Evolutionary conservation across 2,329 filamentous ascomycete genomes (phyloP).

Genomic region (Fusarium secorum): DNA sequence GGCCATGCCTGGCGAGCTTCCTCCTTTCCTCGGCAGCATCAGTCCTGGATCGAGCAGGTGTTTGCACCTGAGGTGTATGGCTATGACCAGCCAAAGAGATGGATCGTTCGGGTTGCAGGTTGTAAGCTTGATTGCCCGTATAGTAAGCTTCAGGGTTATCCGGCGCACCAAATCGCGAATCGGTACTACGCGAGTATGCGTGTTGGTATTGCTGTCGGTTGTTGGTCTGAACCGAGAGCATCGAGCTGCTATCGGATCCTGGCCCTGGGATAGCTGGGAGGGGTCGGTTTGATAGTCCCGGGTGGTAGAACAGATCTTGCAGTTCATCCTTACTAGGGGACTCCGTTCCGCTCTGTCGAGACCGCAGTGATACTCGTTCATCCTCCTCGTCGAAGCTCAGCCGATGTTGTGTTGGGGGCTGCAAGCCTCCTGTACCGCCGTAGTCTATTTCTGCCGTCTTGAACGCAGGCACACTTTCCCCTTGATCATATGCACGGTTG

Average conservation of each 20-base stretch:
- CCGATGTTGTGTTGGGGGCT: slow-evolving; percentile 75
- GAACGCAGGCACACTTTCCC: slow-evolving; percentile 52
- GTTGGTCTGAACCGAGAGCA: slow-evolving; percentile 56
- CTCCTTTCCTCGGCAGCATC: slow-evolving; percentile 81
- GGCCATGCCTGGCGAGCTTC: slow-evolving; percentile 59
- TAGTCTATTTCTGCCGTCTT: slow-evolving; percentile 80
- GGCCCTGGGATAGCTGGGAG: slow-evolving; percentile 69
- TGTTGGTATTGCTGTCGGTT: slow-evolving; percentile 57
- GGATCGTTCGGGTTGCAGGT: slow-evolving; percentile 69
- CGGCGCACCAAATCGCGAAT: slow-evolving; percentile 52
- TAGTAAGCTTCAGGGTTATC: slow-evolving; percentile 62
- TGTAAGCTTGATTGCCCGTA: slow-evolving; percentile 47
- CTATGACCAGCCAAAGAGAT: slow-evolving; percentile 85
- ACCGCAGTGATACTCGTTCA: slow-evolving; percentile 69
- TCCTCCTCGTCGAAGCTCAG: slow-evolving; percentile 94
- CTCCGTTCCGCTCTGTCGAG: slow-evolving; percentile 67
- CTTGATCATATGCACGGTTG: slow-evolving; percentile 37
- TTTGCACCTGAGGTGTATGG: slow-evolving; percentile 77
- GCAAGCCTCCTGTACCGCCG: slow-evolving; percentile 86
- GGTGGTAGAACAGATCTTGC: slow-evolving; percentile 93
- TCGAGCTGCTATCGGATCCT: slow-evolving; percentile 67
- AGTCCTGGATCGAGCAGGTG: slow-evolving; percentile 91
- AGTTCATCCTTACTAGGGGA: slow-evolving; percentile 76
- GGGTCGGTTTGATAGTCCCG: slow-evolving; percentile 73
- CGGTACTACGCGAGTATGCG: slow-evolving; percentile 57